Evolutionary conservation across 345 rosid genomes (phyloP), one percentile per base, ranked within the genome.

Genomic region (Eutrema japonicum): DNA sequence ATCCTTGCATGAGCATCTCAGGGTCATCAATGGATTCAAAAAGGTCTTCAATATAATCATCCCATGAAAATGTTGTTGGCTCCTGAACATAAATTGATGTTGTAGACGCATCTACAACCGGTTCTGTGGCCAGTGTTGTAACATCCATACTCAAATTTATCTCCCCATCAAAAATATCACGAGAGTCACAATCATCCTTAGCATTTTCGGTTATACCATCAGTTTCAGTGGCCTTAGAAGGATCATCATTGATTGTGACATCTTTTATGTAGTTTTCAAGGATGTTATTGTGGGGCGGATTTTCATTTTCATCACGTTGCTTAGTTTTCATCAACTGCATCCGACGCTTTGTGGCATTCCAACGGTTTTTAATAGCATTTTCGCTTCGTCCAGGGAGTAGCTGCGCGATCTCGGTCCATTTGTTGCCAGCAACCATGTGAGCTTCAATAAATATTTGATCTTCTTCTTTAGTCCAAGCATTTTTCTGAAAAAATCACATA

Each of bases 301-400:
- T 29, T 13, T 2, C 18, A 37, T 14, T n/a, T 48, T 27, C 11
- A 37, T 16, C 11, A 41, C 0, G 6, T 18, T 12, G 7, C 10
- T 52, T 72, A 10, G 13, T 8, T 33, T 11, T 51, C 27, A 22
- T 27, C 2, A 3, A 40, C 2, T 32, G 46, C 12, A 26, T 5
- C 60, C 84, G 75, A 30, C 95, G 82, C 43, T 79, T 93, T 1
- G 95, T 81, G 6, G 89, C 87, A 27, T 90, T 88, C 96, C 98
- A 90, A 18, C 84, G 98, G 42, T 93, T 90, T 76, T 93, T 93
- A 32, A 93, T 81, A 6, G 86, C 46, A 50, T 90, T 93, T 71
- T 87, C 88, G 1, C 84, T 84, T 66, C 96, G 77, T 51, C 96
- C 88, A 0, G 83, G 87, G 40, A 93, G 83, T 40, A 60, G 45